Percentiles rank a stretch among this genome's conserved stretches.
Evolutionary conservation across 129 eudicot genomes (phyloP).

Genomic region (Chrysanthemum seticuspe): DNA sequence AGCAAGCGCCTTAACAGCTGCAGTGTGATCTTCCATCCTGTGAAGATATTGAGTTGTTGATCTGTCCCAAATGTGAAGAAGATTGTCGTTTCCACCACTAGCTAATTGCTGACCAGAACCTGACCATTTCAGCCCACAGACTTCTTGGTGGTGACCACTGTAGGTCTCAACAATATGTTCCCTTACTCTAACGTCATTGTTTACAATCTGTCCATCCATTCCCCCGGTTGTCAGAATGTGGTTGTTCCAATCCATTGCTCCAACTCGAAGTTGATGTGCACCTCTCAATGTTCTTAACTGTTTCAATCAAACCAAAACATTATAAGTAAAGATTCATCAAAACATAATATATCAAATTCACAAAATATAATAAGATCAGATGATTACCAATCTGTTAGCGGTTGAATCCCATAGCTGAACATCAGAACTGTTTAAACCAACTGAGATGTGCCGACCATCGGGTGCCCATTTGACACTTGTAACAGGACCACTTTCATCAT

Average conservation of each 20-base stretch:
- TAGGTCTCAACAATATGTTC: slow-evolving; percentile 57
- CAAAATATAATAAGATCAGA: no score
- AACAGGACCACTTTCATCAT: slow-evolving; percentile 76
- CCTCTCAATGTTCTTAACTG: slow-evolving; percentile 80
- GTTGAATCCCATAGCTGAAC: slow-evolving; percentile 90
- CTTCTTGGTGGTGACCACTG: slow-evolving; percentile 78
- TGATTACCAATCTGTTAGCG: slow-evolving; percentile 55
- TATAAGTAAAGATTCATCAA: neutral
- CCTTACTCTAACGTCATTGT: slow-evolving; percentile 70
- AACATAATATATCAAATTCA: no score
- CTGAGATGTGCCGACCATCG: slow-evolving; percentile 71
- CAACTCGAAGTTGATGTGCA: slow-evolving; percentile 67
- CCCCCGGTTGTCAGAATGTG: slow-evolving; percentile 83
- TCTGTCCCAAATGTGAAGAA: slow-evolving; percentile 84
- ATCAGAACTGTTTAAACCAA: slow-evolving; percentile 74
- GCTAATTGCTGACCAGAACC: slow-evolving; percentile 80
- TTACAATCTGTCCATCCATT: slow-evolving; percentile 73
- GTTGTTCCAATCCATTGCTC: slow-evolving; percentile 82
- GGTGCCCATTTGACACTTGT: slow-evolving; percentile 95
- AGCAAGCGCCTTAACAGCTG: slow-evolving; percentile 92
- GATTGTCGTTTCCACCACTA: slow-evolving; percentile 88
- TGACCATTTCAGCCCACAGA: slow-evolving; percentile 91
- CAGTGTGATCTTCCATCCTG: slow-evolving; percentile 81
- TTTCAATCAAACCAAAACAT: neutral
- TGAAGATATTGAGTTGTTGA: slow-evolving; percentile 73